Percentiles rank a stretch among this genome's conserved stretches.
Evolutionary conservation across 2,329 filamentous ascomycete species (phyloP).

Genomic region (Chaetomiaceae sp.): DNA sequence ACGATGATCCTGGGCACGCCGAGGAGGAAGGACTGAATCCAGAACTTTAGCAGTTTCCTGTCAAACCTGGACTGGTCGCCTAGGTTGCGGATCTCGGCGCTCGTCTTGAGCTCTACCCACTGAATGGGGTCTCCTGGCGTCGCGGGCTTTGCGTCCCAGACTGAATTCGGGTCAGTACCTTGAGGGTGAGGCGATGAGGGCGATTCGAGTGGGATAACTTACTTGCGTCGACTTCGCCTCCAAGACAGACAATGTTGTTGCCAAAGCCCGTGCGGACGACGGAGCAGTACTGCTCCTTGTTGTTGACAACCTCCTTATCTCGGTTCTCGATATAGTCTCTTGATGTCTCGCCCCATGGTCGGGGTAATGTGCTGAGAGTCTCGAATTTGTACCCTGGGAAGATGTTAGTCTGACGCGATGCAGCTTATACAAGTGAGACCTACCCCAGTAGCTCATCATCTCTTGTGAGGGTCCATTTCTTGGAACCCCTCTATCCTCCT

Average conservation of each 20-base stretch:
- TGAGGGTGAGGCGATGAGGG: neutral
- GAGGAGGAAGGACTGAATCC: constrained; percentile 92
- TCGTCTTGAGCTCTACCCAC: constrained; percentile 94
- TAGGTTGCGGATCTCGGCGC: constrained; percentile 63
- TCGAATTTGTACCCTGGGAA: constrained; percentile 90
- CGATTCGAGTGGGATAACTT: constrained; percentile 30
- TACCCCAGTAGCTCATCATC: constrained; percentile 91
- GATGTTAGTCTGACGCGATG: constrained; percentile 5
- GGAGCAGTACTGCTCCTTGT: constrained; percentile 93
- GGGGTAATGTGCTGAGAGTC: constrained; percentile 70
- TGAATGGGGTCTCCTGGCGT: constrained; percentile 65
- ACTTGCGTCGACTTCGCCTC: constrained; percentile 91
- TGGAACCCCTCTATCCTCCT: constrained; percentile 47
- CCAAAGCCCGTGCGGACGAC: constrained; percentile 87
- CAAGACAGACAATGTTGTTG: constrained; percentile 68
- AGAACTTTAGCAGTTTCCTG: constrained; percentile 89
- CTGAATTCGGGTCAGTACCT: constrained; percentile 36
- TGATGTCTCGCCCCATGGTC: constrained; percentile 66
- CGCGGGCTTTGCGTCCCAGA: constrained; percentile 77
- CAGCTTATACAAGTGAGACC: constrained; percentile 6
- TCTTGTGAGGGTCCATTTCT: constrained; percentile 54
- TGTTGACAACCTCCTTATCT: constrained; percentile 69
- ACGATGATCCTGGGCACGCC: constrained; percentile 90
- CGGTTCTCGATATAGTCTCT: constrained; percentile 76
- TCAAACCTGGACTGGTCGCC: constrained; percentile 74